Evolutionary conservation across 768 basidiomycete genomes (phyloP).

Genomic region (Naganishia vaughanmartiniae): DNA sequence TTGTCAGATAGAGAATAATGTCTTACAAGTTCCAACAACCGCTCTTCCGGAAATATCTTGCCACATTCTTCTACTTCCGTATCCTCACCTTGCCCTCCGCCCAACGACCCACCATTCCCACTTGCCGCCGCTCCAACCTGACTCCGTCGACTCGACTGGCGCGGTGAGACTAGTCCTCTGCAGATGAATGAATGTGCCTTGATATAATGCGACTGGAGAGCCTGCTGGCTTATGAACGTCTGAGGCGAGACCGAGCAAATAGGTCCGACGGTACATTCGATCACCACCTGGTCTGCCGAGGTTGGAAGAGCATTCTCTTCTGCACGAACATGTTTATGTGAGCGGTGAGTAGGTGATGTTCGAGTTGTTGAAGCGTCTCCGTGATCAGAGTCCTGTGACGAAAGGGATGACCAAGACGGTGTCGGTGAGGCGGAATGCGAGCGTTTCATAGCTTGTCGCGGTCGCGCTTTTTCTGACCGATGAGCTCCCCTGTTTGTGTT

Average conservation of each 20-base stretch:
- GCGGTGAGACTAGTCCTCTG: neutral
- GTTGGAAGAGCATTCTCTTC: neutral
- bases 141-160: no score
- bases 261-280: slow-evolving; percentile 20
- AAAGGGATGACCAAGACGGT: slow-evolving; percentile 16
- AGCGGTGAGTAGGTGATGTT: neutral
- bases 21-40: slow-evolving; percentile 75
- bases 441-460: slow-evolving; percentile 23
- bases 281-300: neutral
- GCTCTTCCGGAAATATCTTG: slow-evolving; percentile 81
- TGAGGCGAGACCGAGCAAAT: slow-evolving; percentile 15
- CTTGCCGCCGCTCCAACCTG: neutral
- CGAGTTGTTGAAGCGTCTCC: neutral
- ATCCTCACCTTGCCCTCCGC: neutral
- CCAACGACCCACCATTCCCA: neutral
- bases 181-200: slow-evolving; percentile 12
- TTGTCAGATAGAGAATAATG: neutral
- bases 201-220: slow-evolving; percentile 25
- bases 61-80: slow-evolving; percentile 56
- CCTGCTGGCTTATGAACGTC: neutral
- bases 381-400: neutral
- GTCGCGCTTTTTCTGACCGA: no score
- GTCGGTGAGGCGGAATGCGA: slow-evolving; percentile 12
- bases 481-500: no score
- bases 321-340: slow-evolving; percentile 18